These are phyloP conservation scores for Parasarocladium wereldwijsianum DNA, from an alignment of 2,329 filamentous ascomycete species.

Conservation along the genomic window DNA sequence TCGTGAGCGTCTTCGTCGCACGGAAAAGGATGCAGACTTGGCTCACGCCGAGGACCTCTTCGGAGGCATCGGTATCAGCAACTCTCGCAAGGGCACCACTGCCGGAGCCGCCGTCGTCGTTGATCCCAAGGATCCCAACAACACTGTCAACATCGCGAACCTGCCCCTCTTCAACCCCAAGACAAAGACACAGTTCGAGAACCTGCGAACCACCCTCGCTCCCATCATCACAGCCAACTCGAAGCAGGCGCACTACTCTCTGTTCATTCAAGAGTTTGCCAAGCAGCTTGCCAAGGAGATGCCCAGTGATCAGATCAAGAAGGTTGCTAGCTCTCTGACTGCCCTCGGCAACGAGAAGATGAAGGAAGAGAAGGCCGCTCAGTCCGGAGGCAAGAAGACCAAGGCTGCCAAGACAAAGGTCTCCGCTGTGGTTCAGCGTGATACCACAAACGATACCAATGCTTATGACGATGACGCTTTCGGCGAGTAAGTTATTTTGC, in stretches of 20 bases:
- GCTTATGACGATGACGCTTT: conserved; percentile 68
- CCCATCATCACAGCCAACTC: conserved; percentile 61
- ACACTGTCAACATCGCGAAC: conserved; percentile 65
- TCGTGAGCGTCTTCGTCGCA: conserved; percentile 59
- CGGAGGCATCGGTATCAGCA: conserved; percentile 53
- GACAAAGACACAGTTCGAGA: conserved; percentile 75
- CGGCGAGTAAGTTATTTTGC: conserved; percentile 59
- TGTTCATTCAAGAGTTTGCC: conserved; percentile 83
- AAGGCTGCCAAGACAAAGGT: conserved; percentile 96
- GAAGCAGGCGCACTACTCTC: conserved; percentile 79
- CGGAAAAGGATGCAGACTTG: conserved; percentile 79
- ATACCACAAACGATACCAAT: conserved; percentile 52
- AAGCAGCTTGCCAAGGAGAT: conserved; percentile 81
- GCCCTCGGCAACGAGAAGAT: conserved; percentile 93
- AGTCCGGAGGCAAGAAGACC: conserved; percentile 91
- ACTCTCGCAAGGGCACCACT: conserved; percentile 52
- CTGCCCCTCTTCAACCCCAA: conserved; percentile 79
- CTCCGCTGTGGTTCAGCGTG: conserved; percentile 53
- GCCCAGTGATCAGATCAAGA: conserved; percentile 90
- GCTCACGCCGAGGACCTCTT: conserved; percentile 87
- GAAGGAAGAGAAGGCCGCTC: conserved; percentile 91
- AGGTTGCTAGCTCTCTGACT: conserved; percentile 77
- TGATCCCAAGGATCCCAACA: conserved; percentile 58
- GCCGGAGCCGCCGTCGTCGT: conserved; percentile 51
- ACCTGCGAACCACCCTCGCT: conserved; percentile 61